Base-by-base conservation (phyloP, 495 filamentous ascomycete species). In the Collariella sp. region DNA sequence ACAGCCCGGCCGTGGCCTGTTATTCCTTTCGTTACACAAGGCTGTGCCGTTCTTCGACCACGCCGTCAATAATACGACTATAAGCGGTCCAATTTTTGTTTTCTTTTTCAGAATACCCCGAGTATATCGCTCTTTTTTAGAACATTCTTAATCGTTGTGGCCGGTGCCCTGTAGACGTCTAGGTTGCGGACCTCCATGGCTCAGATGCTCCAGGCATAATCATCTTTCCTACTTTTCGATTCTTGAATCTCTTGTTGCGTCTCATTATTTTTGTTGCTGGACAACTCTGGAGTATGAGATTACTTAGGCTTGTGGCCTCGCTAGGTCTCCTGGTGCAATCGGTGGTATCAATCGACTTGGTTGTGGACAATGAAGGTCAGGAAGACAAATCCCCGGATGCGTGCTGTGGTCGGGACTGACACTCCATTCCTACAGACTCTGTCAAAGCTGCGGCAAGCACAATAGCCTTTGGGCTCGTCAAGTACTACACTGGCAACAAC, bases 401-500 rank as follows among this genome's bases (percentile, higher is more conserved):
- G n/a, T n/a, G n/a, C n/a, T n/a, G n/a, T n/a, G n/a, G n/a, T n/a
- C n/a, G n/a, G n/a, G 16, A n/a, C 42, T 55, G 59, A 29, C 61
- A 40, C 36, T 33, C 54, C 45, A 19, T 3, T 2, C 7, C 26
- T 16, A 22, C 33, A 76, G 72, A 60, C 16, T 76, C 74, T 1
- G 56, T 73, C 29, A 76, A 74, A 52, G 51, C 70, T 1, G 70
- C 71, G 11, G 70, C 74, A 7, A 67, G 65, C 50, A 75, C 73
- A 13, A 68, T 75, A 24, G 74, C 73, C 13, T 76, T 64, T 45
- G 74, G 74, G 7, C 46, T 77, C 26, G 52, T 72, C 62, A 72
- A 68, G 39, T 86, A 81, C 59, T 89, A 89, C 55, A 86, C 81
- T 1, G 86, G 86, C 13, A 83, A 85, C 65, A 70, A 78, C 31